Percentiles rank a stretch among this genome's conserved stretches.
These are phyloP conservation scores for Pseudogymnoascus pannorum DNA, from an alignment of 2,329 filamentous ascomycete species.

Conservation along the genomic window DNA sequence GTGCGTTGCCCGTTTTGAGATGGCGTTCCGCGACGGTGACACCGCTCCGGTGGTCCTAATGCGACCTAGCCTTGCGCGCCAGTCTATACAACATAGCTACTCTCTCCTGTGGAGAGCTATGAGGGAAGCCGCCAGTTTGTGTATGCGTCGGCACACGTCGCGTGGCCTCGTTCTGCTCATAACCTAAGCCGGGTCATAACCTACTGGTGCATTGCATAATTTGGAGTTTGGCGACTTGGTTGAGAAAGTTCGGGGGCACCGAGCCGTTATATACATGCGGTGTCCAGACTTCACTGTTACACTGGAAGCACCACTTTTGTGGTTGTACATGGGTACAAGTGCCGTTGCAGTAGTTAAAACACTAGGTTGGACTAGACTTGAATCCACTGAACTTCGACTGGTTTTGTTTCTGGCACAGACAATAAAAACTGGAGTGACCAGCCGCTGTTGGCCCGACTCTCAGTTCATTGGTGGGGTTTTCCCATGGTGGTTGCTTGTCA, in stretches of 20 bases:
- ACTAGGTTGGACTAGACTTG: neutral
- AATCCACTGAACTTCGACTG: neutral
- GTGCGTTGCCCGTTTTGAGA: neutral
- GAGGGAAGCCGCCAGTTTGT: conserved; percentile 3
- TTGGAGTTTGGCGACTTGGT: neutral
- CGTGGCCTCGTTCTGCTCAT: neutral
- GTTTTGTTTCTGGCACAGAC: neutral
- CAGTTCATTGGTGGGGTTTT: neutral
- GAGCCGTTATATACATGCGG: neutral
- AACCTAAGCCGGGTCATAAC: neutral
- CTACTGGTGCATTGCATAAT: neutral
- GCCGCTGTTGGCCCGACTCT: neutral
- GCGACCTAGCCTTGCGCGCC: neutral
- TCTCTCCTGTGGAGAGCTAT: conserved; percentile 4
- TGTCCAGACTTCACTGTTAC: neutral
- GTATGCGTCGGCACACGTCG: neutral
- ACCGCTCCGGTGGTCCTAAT: neutral
- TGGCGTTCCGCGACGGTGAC: neutral
- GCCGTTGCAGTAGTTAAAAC: neutral
- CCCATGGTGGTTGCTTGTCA: neutral
- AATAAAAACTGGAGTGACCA: neutral
- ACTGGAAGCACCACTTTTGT: neutral
- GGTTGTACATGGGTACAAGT: neutral
- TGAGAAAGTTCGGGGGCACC: neutral
- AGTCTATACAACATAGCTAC: neutral